phyloP scores from a whole-genome alignment of 176 grass and related monocot species.

The Musa itinerans region DNA sequence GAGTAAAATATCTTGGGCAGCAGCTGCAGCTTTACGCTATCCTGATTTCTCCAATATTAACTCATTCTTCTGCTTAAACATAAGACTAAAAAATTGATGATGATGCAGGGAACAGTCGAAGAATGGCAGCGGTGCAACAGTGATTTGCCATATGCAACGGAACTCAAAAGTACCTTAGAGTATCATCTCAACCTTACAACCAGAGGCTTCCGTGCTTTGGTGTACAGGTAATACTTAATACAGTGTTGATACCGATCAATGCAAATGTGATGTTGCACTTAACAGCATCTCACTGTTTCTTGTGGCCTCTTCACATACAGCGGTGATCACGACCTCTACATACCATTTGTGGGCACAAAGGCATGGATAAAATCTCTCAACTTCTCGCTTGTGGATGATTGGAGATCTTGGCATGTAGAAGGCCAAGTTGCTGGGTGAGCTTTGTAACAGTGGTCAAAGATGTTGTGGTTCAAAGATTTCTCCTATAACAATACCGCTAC shows the following conservation, averaged over 20 bases:
- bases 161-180: constrained; percentile 29
- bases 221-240: constrained; percentile 32
- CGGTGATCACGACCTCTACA: not conserved
- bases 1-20: too few species aligned
- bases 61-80: not conserved
- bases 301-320: not conserved
- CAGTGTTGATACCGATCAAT: not conserved
- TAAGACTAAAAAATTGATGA: too few species aligned
- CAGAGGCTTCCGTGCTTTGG: constrained; percentile 41
- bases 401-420: constrained; percentile 16
- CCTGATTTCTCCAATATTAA: not conserved
- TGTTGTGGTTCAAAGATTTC: not conserved
- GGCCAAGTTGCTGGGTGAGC: constrained; percentile 19
- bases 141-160: constrained; percentile 6
- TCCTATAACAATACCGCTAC: not conserved
- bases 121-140: constrained; percentile 36
- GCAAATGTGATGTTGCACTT: not conserved
- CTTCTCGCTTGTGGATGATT: constrained; percentile 23
- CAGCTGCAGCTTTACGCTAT: too few species aligned
- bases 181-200: constrained; percentile 39
- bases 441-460: not conserved
- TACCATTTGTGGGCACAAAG: constrained; percentile 16
- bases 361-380: constrained; percentile 18
- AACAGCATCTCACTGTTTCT: not conserved
- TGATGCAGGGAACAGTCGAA: constrained; percentile 32